Conservation (phyloP, 345 rosid genomes). For the Salix purpurea region DNA sequence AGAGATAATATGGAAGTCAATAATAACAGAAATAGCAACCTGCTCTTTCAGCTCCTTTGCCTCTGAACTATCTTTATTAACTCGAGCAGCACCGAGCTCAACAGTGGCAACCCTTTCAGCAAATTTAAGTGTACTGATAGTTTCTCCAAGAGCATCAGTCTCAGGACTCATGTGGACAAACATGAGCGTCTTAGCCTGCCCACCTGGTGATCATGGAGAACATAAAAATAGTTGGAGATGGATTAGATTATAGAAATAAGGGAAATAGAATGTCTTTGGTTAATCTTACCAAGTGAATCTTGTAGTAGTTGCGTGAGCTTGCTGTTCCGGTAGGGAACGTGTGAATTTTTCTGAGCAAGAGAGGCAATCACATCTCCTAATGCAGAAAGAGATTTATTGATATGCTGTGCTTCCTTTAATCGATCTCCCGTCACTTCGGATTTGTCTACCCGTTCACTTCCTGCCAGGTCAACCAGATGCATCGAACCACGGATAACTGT, state of each 20-base stretch:
- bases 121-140: constrained; percentile 31
- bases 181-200: constrained; percentile 36
- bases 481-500: constrained; percentile 24
- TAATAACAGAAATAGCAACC: not conserved
- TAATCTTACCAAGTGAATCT: constrained; percentile 31
- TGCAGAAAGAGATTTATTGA: constrained; percentile 34
- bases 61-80: constrained; percentile 26
- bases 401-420: constrained; percentile 34
- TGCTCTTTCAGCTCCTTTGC: constrained; percentile 36
- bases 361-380: constrained; percentile 35
- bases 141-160: constrained; percentile 31
- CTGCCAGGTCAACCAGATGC: constrained; percentile 36
- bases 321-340: constrained; percentile 36
- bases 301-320: constrained; percentile 36
- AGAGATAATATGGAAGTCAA: not conserved
- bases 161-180: constrained; percentile 37
- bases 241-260: not conserved
- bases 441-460: constrained; percentile 34
- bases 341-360: constrained; percentile 24
- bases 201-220: constrained; percentile 18
- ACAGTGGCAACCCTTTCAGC: constrained; percentile 36
- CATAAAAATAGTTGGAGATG: not conserved
- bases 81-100: constrained; percentile 37
- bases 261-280: not conserved
- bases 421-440: constrained; percentile 34